Conservation (phyloP, 2,329 filamentous ascomycete genomes). For the Dissoconium aciculare region DNA sequence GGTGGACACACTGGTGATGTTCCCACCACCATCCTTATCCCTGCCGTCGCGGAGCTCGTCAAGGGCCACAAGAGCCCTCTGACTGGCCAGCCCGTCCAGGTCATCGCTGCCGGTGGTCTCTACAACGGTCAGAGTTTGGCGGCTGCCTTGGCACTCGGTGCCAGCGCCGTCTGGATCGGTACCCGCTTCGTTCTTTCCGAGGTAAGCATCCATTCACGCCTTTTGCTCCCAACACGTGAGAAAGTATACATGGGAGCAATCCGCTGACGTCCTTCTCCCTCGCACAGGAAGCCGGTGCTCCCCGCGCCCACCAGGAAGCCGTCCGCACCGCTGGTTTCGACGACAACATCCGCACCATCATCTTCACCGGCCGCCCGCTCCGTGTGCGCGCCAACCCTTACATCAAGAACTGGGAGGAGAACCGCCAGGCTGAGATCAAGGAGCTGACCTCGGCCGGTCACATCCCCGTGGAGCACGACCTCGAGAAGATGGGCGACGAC, state of each 20-base stretch:
- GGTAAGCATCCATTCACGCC: constrained; percentile 4
- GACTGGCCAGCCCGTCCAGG: constrained; percentile 75
- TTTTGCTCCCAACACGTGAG: no score
- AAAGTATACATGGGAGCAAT: no score
- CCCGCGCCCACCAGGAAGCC: constrained; percentile 65
- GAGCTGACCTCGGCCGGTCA: constrained; percentile 61
- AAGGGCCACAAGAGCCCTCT: constrained; percentile 71
- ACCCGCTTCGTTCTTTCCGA: constrained; percentile 89
- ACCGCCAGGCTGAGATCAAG: constrained; percentile 56
- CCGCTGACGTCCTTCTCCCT: no score
- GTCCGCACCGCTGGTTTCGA: constrained; percentile 67
- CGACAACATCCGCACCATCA: constrained; percentile 69
- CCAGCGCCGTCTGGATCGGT: constrained; percentile 86
- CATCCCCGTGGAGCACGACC: constrained; percentile 68
- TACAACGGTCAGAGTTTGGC: constrained; percentile 85
- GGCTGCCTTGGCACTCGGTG: constrained; percentile 82
- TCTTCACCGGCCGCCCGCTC: constrained; percentile 67
- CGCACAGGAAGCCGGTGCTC: constrained; percentile 63
- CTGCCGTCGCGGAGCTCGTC: constrained; percentile 70
- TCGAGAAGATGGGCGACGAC: constrained; percentile 65
- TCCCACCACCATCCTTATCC: constrained; percentile 82
- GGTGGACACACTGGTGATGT: constrained; percentile 70
- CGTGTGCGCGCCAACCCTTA: constrained; percentile 73
- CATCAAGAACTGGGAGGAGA: constrained; percentile 60
- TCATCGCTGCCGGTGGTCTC: constrained; percentile 85